Conservation (phyloP, 2,329 filamentous ascomycete genomes). For the Penicillium polonicum region DNA sequence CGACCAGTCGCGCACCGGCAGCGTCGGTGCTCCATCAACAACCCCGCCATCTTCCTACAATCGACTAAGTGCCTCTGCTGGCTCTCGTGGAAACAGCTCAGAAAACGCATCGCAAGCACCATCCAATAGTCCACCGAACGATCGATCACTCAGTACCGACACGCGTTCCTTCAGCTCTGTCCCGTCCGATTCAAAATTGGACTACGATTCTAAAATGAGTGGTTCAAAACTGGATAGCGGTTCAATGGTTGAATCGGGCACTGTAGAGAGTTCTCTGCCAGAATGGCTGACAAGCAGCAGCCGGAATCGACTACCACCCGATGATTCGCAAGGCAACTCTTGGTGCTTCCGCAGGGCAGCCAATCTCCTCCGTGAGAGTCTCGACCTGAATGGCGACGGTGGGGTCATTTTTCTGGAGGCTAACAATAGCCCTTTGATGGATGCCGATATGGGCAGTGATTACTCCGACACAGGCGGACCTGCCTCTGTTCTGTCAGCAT, state of each 20-base stretch:
- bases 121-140: constrained; percentile 17
- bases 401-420: constrained; percentile 45
- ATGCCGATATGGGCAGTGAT: constrained; percentile 32
- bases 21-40: constrained; percentile 16
- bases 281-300: constrained; percentile 35
- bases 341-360: constrained; percentile 51
- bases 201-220: constrained; percentile 9
- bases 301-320: constrained; percentile 26
- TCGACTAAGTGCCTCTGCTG: constrained; percentile 24
- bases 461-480: constrained; percentile 31
- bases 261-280: constrained; percentile 31
- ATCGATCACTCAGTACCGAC: constrained; percentile 32
- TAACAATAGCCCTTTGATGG: constrained; percentile 28
- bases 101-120: constrained; percentile 20
- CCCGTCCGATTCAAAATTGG: constrained; percentile 28
- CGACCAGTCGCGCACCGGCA: constrained; percentile 26
- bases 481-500: constrained; percentile 36
- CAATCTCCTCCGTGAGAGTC: constrained; percentile 49
- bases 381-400: constrained; percentile 47
- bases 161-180: constrained; percentile 27
- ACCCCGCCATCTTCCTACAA: constrained; percentile 25
- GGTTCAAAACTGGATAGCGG: constrained; percentile 12
- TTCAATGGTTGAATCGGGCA: constrained; percentile 28
- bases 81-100: constrained; percentile 23
- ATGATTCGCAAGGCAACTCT: constrained; percentile 39